Conservation (phyloP, 2,329 filamentous ascomycete genomes). For the Paraphoma sp. region DNA sequence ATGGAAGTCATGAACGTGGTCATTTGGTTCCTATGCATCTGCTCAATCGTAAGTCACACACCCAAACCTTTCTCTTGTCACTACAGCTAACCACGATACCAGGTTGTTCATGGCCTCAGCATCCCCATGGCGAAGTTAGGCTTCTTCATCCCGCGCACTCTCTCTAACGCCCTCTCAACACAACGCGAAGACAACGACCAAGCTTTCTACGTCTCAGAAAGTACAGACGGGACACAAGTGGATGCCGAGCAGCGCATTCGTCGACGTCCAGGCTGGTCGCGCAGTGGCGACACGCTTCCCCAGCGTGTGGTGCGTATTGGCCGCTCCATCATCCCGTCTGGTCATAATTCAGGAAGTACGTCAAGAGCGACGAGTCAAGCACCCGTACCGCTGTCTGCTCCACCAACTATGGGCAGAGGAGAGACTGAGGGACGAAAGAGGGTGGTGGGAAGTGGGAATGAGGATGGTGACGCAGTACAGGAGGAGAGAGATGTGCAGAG, state of each 20-base stretch:
- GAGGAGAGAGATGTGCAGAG: slow-evolving; percentile 16
- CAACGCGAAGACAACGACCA: slow-evolving; percentile 26
- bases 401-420: slow-evolving; percentile 8
- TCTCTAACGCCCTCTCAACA: slow-evolving; percentile 58
- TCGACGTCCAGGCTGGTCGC: slow-evolving; percentile 29
- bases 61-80: neutral
- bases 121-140: slow-evolving; percentile 76
- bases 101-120: slow-evolving; percentile 81
- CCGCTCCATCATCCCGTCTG: slow-evolving; percentile 38
- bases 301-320: slow-evolving; percentile 44
- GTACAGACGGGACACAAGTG: slow-evolving; percentile 9
- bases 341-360: slow-evolving; percentile 12
- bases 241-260: slow-evolving; percentile 32
- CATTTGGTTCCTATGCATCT: slow-evolving; percentile 86
- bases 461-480: neutral
- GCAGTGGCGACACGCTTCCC: slow-evolving; percentile 29
- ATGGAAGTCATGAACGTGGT: slow-evolving; percentile 73
- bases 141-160: slow-evolving; percentile 67
- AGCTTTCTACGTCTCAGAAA: slow-evolving; percentile 39
- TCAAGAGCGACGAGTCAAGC: slow-evolving; percentile 13
- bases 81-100: neutral
- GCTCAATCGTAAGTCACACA: slow-evolving; percentile 72
- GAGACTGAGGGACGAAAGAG: slow-evolving; percentile 5
- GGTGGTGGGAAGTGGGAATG: neutral
- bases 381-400: slow-evolving; percentile 8